Base-by-base conservation (phyloP, 2,329 filamentous ascomycete genomes). In the Scorias spongiosa region DNA sequence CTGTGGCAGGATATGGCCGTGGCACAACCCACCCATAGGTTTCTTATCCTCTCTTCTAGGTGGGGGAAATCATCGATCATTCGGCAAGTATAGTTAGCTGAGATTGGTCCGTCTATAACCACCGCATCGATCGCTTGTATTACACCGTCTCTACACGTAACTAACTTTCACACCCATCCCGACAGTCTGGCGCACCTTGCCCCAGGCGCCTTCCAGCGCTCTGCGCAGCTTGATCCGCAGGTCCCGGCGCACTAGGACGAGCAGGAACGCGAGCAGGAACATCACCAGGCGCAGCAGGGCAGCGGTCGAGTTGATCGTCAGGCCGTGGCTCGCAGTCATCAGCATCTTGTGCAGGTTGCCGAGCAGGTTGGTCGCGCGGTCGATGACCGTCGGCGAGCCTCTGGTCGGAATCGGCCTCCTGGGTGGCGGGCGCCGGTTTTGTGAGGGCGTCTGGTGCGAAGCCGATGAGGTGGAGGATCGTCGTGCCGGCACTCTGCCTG, bases 121-220 rank as follows among this genome's bases (percentile, higher is more conserved):
- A 12, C 5, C 38, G 12, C 18, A 28, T 40, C 12, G 9, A 36
- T 12, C 3, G 15, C 32, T 18, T 18, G 12, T 18, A 14, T 4
- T 18, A 28, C 12, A 11, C 40, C 12, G 6, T 9, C 15, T 11
- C 52, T 50, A 96, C 47, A 98, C 93, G 66, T 96, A 96, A 61
- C 84, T 93, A 57, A 96, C 88, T 68, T 95, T 96, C 50, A 93
- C 84, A 2, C 89, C 91, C 89, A 96, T 96, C 1, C 88, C 88
- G 4, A 89, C 80, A 0, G 91, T 96, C 39, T 78, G 74, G 59
- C 76, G 78, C 36, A 94, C 67, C 66, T 93, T 95, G 44, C 76
- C 74, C 86, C 86, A 93, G 9, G 78, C 78, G 26, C 73, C 69
- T 34, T 74, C 75, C 38, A 93, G 58, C 32, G 87, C 68, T 44